Percentiles rank a stretch among this genome's conserved stretches.
Conservation (phyloP, 176 grass and related monocot species). For the Calamus simplicifolius region DNA sequence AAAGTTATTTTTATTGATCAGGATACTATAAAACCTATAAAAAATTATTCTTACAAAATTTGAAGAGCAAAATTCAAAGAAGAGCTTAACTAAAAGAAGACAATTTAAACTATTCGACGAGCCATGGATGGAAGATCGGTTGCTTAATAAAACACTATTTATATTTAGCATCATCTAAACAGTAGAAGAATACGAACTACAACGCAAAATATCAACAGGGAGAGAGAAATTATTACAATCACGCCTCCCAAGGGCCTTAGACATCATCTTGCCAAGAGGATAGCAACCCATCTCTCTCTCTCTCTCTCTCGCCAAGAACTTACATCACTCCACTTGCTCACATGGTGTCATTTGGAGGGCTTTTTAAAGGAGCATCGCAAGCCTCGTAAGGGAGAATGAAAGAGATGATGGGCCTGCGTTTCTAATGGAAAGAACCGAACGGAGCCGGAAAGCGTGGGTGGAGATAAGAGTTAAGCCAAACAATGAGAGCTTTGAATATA, state of each 20-base stretch:
- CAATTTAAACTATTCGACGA: too few relatives aligned
- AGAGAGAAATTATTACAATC: conserved; percentile 31
- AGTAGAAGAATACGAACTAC: neutral
- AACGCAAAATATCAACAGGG: neutral
- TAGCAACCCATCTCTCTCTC: conserved; percentile 73
- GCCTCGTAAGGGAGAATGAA: neutral
- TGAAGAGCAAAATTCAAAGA: too few relatives aligned
- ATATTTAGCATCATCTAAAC: neutral
- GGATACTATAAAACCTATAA: too few relatives aligned
- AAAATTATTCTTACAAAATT: too few relatives aligned
- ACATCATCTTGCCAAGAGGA: conserved; percentile 50
- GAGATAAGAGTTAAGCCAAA: conserved; percentile 13
- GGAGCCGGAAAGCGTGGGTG: conserved; percentile 14
- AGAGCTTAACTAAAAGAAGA: too few relatives aligned
- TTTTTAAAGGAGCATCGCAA: neutral
- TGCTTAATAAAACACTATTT: too few relatives aligned
- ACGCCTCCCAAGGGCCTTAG: conserved; percentile 52
- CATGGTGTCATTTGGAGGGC: neutral
- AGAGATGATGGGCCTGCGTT: neutral
- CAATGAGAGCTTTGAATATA: conserved; percentile 29
- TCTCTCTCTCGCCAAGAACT: conserved; percentile 29
- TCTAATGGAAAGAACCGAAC: neutral
- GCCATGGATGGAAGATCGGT: too few relatives aligned
- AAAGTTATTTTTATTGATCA: too few relatives aligned
- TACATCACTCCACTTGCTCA: conserved; percentile 11